phyloP scores from a whole-genome alignment of 192 early-diverging fungal genomes.

The Coemansia sp. region DNA sequence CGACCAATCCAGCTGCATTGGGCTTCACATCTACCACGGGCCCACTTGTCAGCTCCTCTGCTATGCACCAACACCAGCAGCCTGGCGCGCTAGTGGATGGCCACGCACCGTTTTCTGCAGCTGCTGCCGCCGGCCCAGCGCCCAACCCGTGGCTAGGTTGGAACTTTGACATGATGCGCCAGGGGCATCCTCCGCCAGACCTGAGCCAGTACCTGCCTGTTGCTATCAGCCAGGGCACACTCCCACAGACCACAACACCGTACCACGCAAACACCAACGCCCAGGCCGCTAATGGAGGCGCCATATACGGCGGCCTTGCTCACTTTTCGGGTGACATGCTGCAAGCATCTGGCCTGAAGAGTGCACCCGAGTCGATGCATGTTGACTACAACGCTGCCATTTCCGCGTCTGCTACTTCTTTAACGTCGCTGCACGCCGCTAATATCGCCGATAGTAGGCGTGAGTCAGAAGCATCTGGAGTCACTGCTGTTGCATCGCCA shows the following conservation, averaged over 20 bases:
- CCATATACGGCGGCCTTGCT: conserved; percentile 2
- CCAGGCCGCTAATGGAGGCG: background rate
- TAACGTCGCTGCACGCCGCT: conserved; percentile 30
- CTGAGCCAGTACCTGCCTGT: background rate
- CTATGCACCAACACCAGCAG: conserved; percentile 12
- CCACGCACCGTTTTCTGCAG: conserved; percentile 21
- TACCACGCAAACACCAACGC: background rate
- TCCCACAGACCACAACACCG: background rate
- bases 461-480: conserved; percentile 50
- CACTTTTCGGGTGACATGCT: background rate
- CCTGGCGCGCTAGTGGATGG: conserved; percentile 23
- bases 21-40: conserved; percentile 7
- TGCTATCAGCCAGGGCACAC: conserved; percentile 11
- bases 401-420: conserved; percentile 3
- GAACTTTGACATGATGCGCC: conserved; percentile 24
- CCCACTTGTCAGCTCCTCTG: background rate
- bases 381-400: background rate
- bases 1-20: conserved; percentile 9
- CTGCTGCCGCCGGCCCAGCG: conserved; percentile 10
- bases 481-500: conserved; percentile 52
- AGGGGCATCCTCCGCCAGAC: conserved; percentile 1
- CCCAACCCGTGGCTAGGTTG: conserved; percentile 36
- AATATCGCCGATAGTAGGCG: conserved; percentile 53
- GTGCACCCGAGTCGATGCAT: conserved; percentile 1
- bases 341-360: conserved; percentile 9